Percentiles rank a stretch among this genome's conserved stretches.
phyloP scores from a whole-genome alignment of 495 filamentous ascomycete species.

The Aspergillus sclerotiicarbonarius region DNA sequence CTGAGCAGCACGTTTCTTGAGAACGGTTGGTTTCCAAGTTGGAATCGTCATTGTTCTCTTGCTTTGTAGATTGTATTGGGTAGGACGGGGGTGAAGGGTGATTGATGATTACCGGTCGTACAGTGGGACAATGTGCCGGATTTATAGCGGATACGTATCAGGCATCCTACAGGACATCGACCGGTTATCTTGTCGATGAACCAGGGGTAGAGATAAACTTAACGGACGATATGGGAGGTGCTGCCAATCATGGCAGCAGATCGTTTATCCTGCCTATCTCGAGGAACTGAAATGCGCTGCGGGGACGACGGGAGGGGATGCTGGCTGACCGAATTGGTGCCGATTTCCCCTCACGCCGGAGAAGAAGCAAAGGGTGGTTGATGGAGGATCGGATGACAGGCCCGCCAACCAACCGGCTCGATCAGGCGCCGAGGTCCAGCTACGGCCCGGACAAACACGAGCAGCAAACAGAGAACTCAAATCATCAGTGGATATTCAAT shows the following conservation, averaged over 20 bases:
- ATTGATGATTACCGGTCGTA: background rate
- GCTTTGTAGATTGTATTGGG: background rate
- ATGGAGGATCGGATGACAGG: background rate
- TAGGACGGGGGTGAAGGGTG: background rate
- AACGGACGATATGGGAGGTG: background rate
- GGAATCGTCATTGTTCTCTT: constrained; percentile 15
- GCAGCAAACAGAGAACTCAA: no score
- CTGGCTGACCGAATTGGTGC: background rate
- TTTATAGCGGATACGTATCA: background rate
- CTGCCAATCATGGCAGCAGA: background rate
- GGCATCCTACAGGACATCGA: no score
- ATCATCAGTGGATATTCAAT: background rate
- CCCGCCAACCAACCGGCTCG: background rate
- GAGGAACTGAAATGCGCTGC: background rate
- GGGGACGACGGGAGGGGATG: background rate
- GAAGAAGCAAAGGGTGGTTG: no score
- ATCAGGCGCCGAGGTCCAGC: background rate
- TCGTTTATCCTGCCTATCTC: background rate
- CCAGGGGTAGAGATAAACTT: background rate
- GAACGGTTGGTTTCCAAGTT: constrained; percentile 18
- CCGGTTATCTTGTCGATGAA: background rate
- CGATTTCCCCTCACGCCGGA: background rate
- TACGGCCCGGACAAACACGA: background rate
- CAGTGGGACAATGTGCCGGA: background rate
- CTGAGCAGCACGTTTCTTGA: constrained; percentile 19